Conservation (phyloP, 352 stramenopile species). For the Globisporangium barbulae region DNA sequence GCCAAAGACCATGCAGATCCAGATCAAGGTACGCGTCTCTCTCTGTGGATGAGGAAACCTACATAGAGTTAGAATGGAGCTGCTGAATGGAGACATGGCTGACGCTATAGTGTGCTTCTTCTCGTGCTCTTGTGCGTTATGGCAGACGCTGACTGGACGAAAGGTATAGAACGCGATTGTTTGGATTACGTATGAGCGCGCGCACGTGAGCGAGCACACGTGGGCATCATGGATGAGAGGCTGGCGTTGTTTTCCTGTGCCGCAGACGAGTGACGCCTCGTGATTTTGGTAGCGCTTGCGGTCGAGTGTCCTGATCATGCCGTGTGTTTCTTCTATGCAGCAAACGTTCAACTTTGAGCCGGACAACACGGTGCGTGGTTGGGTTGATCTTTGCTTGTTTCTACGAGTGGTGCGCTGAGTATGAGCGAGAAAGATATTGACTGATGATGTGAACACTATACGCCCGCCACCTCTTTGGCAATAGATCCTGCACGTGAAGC, state of each 20-base stretch:
- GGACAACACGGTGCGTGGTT: slow-evolving; percentile 66
- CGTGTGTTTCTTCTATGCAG: slow-evolving; percentile 19
- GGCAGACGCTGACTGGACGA: slow-evolving; percentile 79
- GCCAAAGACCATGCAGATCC: slow-evolving; percentile 64
- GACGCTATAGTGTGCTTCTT: not conserved
- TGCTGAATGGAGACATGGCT: not conserved
- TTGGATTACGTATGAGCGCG: not conserved
- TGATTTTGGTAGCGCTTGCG: too few relatives aligned
- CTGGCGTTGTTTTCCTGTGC: not conserved
- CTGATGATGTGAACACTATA: not conserved
- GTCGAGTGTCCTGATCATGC: not conserved
- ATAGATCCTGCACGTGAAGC: slow-evolving; percentile 96
- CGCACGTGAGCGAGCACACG: not conserved
- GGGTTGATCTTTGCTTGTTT: slow-evolving; percentile 6
- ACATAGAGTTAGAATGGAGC: not conserved
- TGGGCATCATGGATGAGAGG: not conserved
- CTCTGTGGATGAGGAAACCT: not conserved
- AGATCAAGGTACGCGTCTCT: slow-evolving; percentile 65
- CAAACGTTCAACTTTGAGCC: slow-evolving; percentile 89
- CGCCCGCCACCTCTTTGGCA: not conserved
- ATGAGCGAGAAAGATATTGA: not conserved
- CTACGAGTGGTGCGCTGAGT: not conserved
- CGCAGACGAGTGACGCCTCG: not conserved
- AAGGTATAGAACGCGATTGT: slow-evolving; percentile 34
- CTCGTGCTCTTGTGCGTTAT: not conserved